These are phyloP conservation scores for Pseudogymnoascus verrucosus DNA, from an alignment of 2,329 filamentous ascomycete genomes.

Conservation along the genomic window DNA sequence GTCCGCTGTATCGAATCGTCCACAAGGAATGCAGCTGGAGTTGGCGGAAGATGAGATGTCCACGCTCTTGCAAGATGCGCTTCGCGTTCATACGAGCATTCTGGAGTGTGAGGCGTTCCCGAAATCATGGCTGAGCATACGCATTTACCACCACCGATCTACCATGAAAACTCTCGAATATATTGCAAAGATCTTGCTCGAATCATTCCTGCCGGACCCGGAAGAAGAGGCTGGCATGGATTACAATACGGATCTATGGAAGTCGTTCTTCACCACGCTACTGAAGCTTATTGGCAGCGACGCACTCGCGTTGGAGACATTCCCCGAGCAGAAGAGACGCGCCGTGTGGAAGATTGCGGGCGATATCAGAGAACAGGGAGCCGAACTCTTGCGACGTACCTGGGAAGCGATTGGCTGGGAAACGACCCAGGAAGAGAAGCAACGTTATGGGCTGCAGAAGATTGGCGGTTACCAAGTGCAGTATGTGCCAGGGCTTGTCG, in stretches of 20 bases:
- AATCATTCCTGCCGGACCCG: slow-evolving; percentile 75
- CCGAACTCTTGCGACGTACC: slow-evolving; percentile 71
- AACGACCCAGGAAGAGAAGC: slow-evolving; percentile 68
- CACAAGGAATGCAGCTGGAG: slow-evolving; percentile 68
- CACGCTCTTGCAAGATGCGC: slow-evolving; percentile 65
- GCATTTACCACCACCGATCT: slow-evolving; percentile 88
- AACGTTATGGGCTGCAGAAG: slow-evolving; percentile 68
- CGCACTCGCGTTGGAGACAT: slow-evolving; percentile 84
- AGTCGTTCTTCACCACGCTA: slow-evolving; percentile 81
- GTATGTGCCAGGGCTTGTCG: slow-evolving; percentile 87
- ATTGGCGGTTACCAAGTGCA: slow-evolving; percentile 98
- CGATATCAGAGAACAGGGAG: slow-evolving; percentile 86
- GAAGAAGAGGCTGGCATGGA: slow-evolving; percentile 69
- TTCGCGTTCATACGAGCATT: slow-evolving; percentile 84
- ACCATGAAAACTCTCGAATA: slow-evolving; percentile 81
- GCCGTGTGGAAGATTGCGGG: slow-evolving; percentile 99
- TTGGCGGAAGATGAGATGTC: slow-evolving; percentile 66
- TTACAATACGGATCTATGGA: slow-evolving; percentile 93
- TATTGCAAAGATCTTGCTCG: slow-evolving; percentile 69
- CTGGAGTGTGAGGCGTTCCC: slow-evolving; percentile 86
- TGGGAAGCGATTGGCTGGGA: slow-evolving; percentile 99
- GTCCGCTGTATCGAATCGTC: slow-evolving; percentile 69
- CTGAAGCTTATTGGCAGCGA: slow-evolving; percentile 85
- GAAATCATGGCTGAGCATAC: slow-evolving; percentile 79
- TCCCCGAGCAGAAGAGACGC: slow-evolving; percentile 90